A percentile compares a stretch with the other conserved stretches of the same genome.
phyloP scores from a whole-genome alignment of 1,284 basidiomycete genomes.

The Wallemia ichthyophaga region DNA sequence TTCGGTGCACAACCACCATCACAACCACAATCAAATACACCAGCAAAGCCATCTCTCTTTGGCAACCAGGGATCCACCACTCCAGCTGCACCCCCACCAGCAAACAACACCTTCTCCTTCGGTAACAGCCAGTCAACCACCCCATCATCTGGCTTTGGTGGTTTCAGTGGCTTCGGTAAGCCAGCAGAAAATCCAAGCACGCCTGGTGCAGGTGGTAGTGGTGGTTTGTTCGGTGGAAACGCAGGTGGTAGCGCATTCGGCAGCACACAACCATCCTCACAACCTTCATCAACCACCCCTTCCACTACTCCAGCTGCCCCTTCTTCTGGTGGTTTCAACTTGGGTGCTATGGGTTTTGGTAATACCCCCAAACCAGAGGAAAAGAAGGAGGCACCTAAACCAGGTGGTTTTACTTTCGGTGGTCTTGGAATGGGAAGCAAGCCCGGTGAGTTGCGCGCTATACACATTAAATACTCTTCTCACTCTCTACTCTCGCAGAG shows the following conservation, averaged over 20 bases:
- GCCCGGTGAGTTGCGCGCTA: background rate
- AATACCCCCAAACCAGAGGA: background rate
- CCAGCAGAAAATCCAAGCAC: background rate
- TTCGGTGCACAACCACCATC: background rate
- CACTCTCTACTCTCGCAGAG: too few relatives aligned
- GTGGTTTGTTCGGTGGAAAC: conserved; percentile 4
- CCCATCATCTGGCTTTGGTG: conserved; percentile 7
- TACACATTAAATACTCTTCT: too few relatives aligned
- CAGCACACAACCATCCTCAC: conserved; percentile 6
- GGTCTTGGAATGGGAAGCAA: background rate
- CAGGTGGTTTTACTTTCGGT: background rate
- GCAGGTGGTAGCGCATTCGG: conserved; percentile 6
- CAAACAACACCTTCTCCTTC: background rate
- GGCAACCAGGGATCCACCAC: background rate
- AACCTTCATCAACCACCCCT: conserved; percentile 4
- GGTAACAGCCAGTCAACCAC: background rate
- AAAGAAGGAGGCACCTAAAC: background rate
- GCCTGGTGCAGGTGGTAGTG: conserved; percentile 6
- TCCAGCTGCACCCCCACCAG: background rate
- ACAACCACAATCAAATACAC: too few relatives aligned
- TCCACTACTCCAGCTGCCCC: conserved; percentile 8
- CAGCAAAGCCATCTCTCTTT: background rate
- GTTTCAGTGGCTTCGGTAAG: conserved; percentile 6
- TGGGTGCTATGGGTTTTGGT: conserved; percentile 1
- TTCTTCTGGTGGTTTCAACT: conserved; percentile 7